Base-by-base conservation (phyloP, 225 moss, liverwort and hornwort genomes). In the Bryum argenteum region DNA sequence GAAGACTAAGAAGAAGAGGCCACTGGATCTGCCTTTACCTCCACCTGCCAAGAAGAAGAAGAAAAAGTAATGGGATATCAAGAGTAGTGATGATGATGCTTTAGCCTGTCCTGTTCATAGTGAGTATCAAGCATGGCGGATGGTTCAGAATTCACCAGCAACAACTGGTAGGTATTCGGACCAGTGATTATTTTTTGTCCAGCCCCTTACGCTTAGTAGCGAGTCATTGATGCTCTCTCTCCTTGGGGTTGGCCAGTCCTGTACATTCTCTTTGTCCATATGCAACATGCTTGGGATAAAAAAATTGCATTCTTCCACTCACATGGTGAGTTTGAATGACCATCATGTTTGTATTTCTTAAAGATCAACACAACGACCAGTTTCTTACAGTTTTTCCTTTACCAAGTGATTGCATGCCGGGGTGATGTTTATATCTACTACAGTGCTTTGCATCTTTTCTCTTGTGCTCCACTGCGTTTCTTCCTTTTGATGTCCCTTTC, bases 171-270 rank as follows among this genome's bases (percentile, higher is more conserved):
- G 75, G 75, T 72, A 72, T 78, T 81, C 81, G 69, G 58, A 79
- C 76, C 72, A 77, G 75, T 71, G 66, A 78, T 74, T 78, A 71
- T 71, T 78, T 81, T 85, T 85, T 79, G 65, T 76, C 75, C 78
- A 85, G 79, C 70, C 78, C 77, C 42, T 17, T 59, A 59, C 33
- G 68, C 50, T 75, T 69, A 66, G 38, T 72, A 73, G 78, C 52
- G 55, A 79, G 73, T 73, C 41, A 62, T 66, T 65, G 60, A 76
- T 64, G 61, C 51, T 69, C 60, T 48, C 81, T 81, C 79, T 76
- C 54, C 73, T 47, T 53, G 81, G 33, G 81, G 85, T 76, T 82
- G 81, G 85, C 85, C 81, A 71, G 76, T 79, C 81, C 72, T 82
- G 81, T 82, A 85, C 71, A 76, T 79, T 76, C 81, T 61, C 44